phyloP scores from a whole-genome alignment of 305 asterid species.

The Fraxinus latifolia region DNA sequence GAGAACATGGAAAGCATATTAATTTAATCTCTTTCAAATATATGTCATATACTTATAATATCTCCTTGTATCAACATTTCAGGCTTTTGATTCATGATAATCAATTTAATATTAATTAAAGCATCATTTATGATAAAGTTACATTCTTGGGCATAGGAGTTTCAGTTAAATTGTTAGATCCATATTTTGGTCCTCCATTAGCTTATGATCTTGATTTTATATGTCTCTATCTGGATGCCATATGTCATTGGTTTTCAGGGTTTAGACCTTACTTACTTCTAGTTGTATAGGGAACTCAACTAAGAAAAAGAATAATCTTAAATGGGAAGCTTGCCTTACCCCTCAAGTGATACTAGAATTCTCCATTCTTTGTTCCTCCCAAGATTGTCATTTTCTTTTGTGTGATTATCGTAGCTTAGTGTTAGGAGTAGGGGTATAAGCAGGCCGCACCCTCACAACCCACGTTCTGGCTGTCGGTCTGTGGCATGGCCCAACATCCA shows the following conservation, averaged over 20 bases:
- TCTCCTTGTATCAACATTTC: background rate
- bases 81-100: background rate
- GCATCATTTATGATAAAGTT: background rate
- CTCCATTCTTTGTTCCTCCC: background rate
- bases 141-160: background rate
- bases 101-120: background rate
- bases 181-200: conserved; percentile 1
- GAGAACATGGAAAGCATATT: background rate
- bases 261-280: background rate
- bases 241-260: background rate
- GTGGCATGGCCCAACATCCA: background rate
- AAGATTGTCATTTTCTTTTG: background rate
- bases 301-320: background rate
- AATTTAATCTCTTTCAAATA: background rate
- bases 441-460: background rate
- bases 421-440: background rate
- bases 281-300: background rate
- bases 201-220: conserved; percentile 9
- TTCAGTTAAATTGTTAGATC: background rate
- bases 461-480: background rate
- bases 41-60: background rate
- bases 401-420: background rate
- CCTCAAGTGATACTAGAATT: background rate
- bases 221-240: background rate
- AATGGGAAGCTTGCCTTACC: background rate